Evolutionary conservation across 345 rosid species (phyloP).

Genomic region (Arabidopsis suecica): DNA sequence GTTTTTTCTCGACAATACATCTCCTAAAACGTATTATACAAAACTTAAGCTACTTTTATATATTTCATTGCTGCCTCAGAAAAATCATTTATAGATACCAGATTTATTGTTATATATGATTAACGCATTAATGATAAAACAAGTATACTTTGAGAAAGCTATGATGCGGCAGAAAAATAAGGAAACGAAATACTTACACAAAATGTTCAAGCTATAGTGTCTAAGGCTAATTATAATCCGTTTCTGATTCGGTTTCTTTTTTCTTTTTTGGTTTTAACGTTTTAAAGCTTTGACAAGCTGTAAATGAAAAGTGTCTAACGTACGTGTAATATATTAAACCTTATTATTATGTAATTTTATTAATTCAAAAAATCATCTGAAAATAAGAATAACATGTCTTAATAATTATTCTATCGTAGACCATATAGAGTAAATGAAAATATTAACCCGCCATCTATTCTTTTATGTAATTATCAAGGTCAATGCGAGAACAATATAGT

Average conservation of each 20-base stretch:
- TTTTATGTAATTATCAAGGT: conserved; percentile 12
- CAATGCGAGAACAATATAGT: conserved; percentile 20
- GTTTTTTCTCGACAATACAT: not conserved
- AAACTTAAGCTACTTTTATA: conserved; percentile 9
- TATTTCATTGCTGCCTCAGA: not conserved
- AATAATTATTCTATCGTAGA: not conserved
- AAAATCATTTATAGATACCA: not conserved
- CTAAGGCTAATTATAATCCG: not conserved
- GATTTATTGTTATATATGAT: not conserved
- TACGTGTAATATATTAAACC: not conserved
- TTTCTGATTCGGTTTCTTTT: not conserved
- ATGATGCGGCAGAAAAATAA: not conserved
- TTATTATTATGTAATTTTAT: not conserved
- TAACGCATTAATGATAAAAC: conserved; percentile 9
- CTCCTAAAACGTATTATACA: not conserved
- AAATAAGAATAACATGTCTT: not conserved
- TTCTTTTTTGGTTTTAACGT: not conserved
- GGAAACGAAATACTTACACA: conserved; percentile 2
- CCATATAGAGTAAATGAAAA: conserved; percentile 4
- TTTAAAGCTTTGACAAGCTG: no score
- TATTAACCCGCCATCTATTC: not conserved
- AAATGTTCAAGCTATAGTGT: conserved; percentile 6
- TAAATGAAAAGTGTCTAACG: no score
- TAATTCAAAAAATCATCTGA: not conserved
- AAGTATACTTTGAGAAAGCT: conserved; percentile 18